phyloP scores from a whole-genome alignment of 2,329 filamentous ascomycete genomes.

The Aspergillus proliferans region DNA sequence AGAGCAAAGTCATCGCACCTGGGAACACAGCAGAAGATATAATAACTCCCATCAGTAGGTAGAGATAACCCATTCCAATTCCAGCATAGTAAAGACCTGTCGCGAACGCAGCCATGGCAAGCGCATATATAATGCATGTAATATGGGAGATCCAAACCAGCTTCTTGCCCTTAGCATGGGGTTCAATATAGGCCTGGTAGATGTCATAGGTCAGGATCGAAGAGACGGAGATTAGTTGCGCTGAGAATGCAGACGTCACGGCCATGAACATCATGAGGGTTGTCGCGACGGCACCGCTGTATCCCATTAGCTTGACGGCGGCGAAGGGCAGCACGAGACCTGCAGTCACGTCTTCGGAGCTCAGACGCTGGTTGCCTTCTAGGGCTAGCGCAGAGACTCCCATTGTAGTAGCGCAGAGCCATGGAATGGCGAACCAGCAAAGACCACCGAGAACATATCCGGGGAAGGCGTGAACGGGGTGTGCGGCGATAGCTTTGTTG shows the following conservation, averaged over 20 bases:
- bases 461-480: conserved; percentile 75
- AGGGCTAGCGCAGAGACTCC: conserved; percentile 74
- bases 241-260: conserved; percentile 75
- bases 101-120: conserved; percentile 71
- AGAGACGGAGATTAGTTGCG: conserved; percentile 79
- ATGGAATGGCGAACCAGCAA: conserved; percentile 89
- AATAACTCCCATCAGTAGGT: conserved; percentile 86
- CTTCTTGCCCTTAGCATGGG: conserved; percentile 63
- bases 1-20: conserved; percentile 71
- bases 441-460: conserved; percentile 84
- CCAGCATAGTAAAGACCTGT: conserved; percentile 68
- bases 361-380: conserved; percentile 69
- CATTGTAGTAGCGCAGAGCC: conserved; percentile 83
- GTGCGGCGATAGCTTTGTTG: conserved; percentile 88
- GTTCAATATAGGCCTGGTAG: conserved; percentile 82
- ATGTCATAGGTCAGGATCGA: conserved; percentile 85
- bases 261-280: conserved; percentile 84
- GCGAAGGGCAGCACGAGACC: conserved; percentile 81
- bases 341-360: conserved; percentile 66
- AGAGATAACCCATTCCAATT: conserved; percentile 82
- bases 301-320: conserved; percentile 74
- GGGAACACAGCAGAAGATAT: conserved; percentile 81
- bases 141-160: conserved; percentile 76
- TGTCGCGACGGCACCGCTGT: conserved; percentile 71
- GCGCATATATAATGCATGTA: conserved; percentile 65